Conservation (phyloP, 2,329 filamentous ascomycete genomes). For the Fusarium pseudonygamai region DNA sequence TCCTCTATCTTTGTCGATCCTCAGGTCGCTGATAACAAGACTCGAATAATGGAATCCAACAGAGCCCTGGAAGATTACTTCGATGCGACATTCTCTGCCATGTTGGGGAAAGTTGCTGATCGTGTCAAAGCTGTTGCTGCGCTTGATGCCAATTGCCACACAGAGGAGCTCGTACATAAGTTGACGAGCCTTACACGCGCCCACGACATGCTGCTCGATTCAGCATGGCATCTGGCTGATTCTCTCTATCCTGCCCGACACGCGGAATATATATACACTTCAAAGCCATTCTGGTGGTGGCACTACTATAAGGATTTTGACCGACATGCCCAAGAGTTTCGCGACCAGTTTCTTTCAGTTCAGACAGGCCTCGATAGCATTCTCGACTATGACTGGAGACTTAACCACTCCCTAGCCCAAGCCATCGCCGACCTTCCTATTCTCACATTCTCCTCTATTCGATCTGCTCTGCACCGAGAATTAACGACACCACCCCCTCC, state of each 20-base stretch:
- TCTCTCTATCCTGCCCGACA: constrained; percentile 48
- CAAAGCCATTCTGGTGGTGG: constrained; percentile 54
- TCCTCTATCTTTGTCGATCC: constrained; percentile 45
- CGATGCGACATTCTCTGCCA: constrained; percentile 39
- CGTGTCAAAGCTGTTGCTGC: constrained; percentile 19
- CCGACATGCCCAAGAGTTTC: constrained; percentile 41
- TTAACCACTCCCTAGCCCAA: constrained; percentile 48
- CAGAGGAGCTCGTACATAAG: constrained; percentile 27
- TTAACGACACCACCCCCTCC: constrained; percentile 42
- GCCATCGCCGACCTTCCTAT: constrained; percentile 48
- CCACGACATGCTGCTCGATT: constrained; percentile 51
- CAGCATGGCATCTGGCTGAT: constrained; percentile 49
- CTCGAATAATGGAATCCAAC: constrained; percentile 37
- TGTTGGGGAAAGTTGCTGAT: constrained; percentile 32
- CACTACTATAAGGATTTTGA: constrained; percentile 50
- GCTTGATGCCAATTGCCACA: constrained; percentile 2
- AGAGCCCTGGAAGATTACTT: constrained; percentile 47
- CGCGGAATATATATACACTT: constrained; percentile 48
- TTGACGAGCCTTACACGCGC: constrained; percentile 35
- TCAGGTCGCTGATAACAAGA: constrained; percentile 33
- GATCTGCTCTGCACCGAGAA: constrained; percentile 44
- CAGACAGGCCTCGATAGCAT: constrained; percentile 42
- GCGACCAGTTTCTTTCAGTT: constrained; percentile 44
- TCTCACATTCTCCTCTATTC: constrained; percentile 47
- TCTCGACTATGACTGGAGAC: constrained; percentile 44